Evolutionary conservation across 108 stramenopile species (phyloP).

Genomic region (Conticribra weissflogii): DNA sequence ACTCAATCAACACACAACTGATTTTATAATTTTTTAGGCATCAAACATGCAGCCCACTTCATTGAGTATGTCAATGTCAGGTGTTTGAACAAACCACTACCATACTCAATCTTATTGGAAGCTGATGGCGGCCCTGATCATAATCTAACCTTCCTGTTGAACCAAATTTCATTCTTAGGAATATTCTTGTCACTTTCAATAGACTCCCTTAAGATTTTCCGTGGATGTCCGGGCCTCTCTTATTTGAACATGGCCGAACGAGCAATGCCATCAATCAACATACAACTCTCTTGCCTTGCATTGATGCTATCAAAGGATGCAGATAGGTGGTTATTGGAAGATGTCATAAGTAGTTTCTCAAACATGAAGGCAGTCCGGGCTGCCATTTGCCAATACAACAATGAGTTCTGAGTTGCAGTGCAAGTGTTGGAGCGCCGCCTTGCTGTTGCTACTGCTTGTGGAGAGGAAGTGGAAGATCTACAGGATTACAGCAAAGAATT

Average conservation of each 20-base stretch:
- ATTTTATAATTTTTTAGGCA: no score
- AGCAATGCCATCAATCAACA: constrained; percentile 1
- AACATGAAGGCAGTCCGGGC: background rate
- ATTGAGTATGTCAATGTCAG: background rate
- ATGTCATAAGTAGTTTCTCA: background rate
- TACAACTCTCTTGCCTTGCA: background rate
- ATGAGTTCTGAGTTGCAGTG: background rate
- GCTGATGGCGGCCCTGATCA: constrained; percentile 11
- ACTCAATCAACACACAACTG: no score
- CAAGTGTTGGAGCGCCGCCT: background rate
- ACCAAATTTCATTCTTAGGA: constrained; percentile 1
- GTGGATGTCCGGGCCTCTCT: constrained; percentile 6
- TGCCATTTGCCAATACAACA: background rate
- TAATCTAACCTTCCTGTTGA: constrained; percentile 1
- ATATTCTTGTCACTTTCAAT: background rate
- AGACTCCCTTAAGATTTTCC: background rate
- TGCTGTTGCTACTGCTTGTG: no score
- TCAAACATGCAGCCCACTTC: constrained; percentile 9
- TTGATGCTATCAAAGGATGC: background rate
- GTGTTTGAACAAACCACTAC: background rate
- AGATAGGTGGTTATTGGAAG: background rate
- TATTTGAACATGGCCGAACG: background rate
- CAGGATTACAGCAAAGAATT: background rate
- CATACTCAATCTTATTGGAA: background rate
- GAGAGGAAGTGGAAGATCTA: background rate